Evolutionary conservation across 2,329 filamentous ascomycete genomes (phyloP), one percentile per base, ranked within the genome.

Genomic region (Trichoderma polysporum): DNA sequence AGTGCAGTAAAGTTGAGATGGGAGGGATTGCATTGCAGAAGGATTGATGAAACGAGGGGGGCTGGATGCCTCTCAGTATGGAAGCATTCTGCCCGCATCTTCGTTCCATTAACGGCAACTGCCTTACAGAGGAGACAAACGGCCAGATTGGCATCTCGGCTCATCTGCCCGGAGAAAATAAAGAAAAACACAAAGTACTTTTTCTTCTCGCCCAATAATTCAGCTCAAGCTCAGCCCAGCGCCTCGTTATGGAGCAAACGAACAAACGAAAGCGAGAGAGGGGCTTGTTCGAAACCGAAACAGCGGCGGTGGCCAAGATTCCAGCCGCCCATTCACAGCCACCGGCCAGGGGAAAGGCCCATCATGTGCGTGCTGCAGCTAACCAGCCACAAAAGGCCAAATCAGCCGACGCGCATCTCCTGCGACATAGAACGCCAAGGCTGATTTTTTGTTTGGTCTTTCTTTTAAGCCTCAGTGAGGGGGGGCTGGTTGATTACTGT

Each of bases 251-350:
- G 37, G n/a, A 17, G 41, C 41, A 22, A 22, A 45, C 41, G 4
- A 7, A 22, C 41, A 45, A 41, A 19, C 41, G 13, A 17, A 9
- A 22, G 37, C 12, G 27, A 50, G 22, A 49, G 45, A 10, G 53
- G 31, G 19, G 19, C 41, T 25, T 9, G 9, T 12, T 45, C 13
- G 13, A 35, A 37, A 8, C 22, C 41, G 19, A 35, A 37, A 37
- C 29, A 19, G 58, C 45, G 50, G 50, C 17, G 39, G 39, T 22
- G 39, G 58, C 57, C 41, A 60, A 25, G 52, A 45, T 31, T 22
- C n/a, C 58, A 63, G 60, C 60, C 47, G 29, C 29, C 47, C 41
- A n/a, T n/a, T 50, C 61, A 56, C 61, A 64, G 61, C 61, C 61
- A 56, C 61, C 25, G 22, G 9, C 45, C 45, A 29, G 41, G 27